Evolutionary conservation across 1,284 basidiomycete genomes (phyloP), one percentile per base, ranked within the genome.

Genomic region (Ustilago bromivora): DNA sequence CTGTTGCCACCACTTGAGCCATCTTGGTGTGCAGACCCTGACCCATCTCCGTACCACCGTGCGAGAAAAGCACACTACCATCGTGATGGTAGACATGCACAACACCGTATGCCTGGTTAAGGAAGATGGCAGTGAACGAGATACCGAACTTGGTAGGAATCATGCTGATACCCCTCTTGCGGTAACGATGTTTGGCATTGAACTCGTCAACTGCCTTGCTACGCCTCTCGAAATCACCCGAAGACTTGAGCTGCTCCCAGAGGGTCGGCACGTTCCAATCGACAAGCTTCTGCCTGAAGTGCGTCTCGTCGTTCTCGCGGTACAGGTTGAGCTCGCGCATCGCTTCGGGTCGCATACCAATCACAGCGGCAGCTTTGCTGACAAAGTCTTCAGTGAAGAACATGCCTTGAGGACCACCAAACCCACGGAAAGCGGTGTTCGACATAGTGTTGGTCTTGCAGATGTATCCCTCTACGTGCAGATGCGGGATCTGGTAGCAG

Each of bases 401-500:
- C 71, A 87, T 84, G 28, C 86, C 86, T 70, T 87, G 87, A 35
- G 86, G 85, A 32, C 83, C 86, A 23, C 86, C 86, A 55, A 87
- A 87, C 13, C 83, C 85, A 58, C 87, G 76, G 78, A 83, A 87
- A 11, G 87, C 87, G 6, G 86, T 87, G 71, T 87, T 87, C 10
- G 84, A 86, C 68, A 86, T 83, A 6, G 85, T 87, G 78, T 87
- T 83, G 28, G 87, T 87, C 67, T 85, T 85, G 74, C 80, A 82
- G 49, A 85, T 76, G 55, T 69, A 80, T 10, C 84, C 87, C 47
- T 83, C 79, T 31, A 86, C 82, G 40, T 82, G 80, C 17, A 86
- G 65, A 31, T 75, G 82, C 69, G 49, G 82, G 74, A 76, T 86
- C 72, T 66, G 68, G 81, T 84, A 85, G 57, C 79, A 80, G 47